A percentile compares a stretch with the other conserved stretches of the same genome.
phyloP scores from a whole-genome alignment of 1,284 basidiomycete genomes.

The Malassezia obtusa region DNA sequence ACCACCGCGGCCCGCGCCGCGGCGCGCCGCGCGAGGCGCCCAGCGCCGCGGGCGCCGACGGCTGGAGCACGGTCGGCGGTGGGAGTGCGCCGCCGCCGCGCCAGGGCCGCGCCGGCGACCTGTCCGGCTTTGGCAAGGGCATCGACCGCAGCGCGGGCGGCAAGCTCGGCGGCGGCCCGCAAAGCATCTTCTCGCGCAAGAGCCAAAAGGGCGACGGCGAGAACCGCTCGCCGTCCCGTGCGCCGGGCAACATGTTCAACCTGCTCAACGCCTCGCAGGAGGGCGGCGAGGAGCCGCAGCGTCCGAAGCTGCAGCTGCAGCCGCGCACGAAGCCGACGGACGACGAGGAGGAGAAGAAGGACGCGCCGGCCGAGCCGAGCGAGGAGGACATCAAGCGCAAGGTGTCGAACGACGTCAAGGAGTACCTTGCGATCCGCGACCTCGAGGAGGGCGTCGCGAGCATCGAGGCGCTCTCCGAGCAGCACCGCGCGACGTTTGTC shows the following conservation, averaged over 20 bases:
- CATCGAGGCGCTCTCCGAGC: conserved; percentile 61
- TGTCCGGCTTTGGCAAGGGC: conserved; percentile 71
- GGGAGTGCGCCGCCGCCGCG: conserved; percentile 50
- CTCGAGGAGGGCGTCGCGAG: conserved; percentile 73
- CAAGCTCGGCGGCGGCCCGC: conserved; percentile 56
- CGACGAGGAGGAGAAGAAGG: conserved; percentile 46
- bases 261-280: conserved; percentile 30
- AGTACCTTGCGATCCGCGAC: conserved; percentile 55
- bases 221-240: conserved; percentile 57
- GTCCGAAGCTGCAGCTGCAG: conserved; percentile 63
- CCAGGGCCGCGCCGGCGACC: conserved; percentile 69
- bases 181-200: conserved; percentile 64
- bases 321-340: conserved; percentile 56
- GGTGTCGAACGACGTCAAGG: conserved; percentile 56
- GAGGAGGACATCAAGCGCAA: conserved; percentile 65
- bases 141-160: conserved; percentile 8
- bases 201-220: conserved; percentile 48
- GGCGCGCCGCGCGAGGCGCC: conserved; percentile 61
- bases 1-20: conserved; percentile 74
- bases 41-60: conserved; percentile 53
- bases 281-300: conserved; percentile 54
- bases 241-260: conserved; percentile 73
- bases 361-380: conserved; percentile 51
- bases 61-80: conserved; percentile 72
- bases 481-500: conserved; percentile 60